Base-by-base conservation (phyloP, 805 yeast species). In the Saccharomycopsis oosterbeekiorum region DNA sequence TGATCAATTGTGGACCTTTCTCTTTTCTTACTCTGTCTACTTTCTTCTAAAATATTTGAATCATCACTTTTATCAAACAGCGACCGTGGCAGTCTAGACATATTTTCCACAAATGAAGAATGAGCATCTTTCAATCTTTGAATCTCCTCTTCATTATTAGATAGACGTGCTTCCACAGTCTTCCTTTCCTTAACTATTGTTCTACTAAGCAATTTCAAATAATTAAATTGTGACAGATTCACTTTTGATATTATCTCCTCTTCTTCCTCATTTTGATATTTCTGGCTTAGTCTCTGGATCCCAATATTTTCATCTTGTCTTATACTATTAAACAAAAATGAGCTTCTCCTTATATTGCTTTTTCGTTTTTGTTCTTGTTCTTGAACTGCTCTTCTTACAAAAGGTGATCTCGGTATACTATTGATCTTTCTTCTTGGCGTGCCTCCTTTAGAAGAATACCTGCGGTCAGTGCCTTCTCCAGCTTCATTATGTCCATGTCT, bases 121-220 rank as follows among this genome's bases (percentile, higher is more conserved):
- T 55, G 61, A 26, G 58, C 58, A 19, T 59, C 58, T 15, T 55
- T 54, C 17, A 50, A 34, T 19, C 37, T 19, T 4, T 19, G 24
- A 47, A 36, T 47, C 47, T 58, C 56, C 15, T 29, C 60, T 51
- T 56, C 42, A 24, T 55, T 29, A 26, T 43, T 26, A 1, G 36
- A 51, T n/a, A 29, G 10, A 12, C 24, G 39, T 26, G 53, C 57
- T 26, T 59, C 36, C 29, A 59, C 40, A 14, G 62, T 62, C 19
- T 56, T 57, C 24, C 41, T 50, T 40, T 62, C 64, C 5, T 56
- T 58, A n/a, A 56, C 42, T 19, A 62, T n/a, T n/a, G 60, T 55
- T 56, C 64, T 55, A 10, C 60, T 56, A 17, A 62, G 56, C 19
- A 56, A 42, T 42, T 56, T 19, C 17, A 62, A 43, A 34, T 62